These are phyloP conservation scores for Plasmodium berghei DNA, from an alignment of 169 alveolate genomes.

Conservation along the genomic window DNA sequence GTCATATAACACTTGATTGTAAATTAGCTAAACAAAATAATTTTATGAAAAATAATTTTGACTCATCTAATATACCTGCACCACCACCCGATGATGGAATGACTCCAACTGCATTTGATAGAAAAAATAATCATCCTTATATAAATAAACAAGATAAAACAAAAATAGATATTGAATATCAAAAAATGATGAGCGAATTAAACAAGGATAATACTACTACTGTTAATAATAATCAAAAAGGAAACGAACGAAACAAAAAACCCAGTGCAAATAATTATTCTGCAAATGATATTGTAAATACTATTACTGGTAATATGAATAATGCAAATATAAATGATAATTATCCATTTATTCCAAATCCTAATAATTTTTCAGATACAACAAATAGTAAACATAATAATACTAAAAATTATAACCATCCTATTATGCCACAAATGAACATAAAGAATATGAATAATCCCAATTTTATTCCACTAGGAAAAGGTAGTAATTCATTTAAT, in stretches of 20 bases:
- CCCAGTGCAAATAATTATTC: not conserved
- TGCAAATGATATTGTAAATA: not conserved
- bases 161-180: conserved; percentile 55
- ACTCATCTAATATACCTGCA: conserved; percentile 10
- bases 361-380: not conserved
- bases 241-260: not conserved
- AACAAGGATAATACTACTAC: conserved; percentile 23
- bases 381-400: conserved; percentile 6
- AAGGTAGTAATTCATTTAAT: conserved; percentile 18
- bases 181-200: conserved; percentile 67
- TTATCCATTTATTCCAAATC: no score
- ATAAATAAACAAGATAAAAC: conserved; percentile 21
- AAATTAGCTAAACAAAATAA: conserved; percentile 82
- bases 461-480: conserved; percentile 46
- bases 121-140: not conserved
- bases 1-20: conserved; percentile 93
- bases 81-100: conserved; percentile 43
- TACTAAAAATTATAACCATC: conserved; percentile 19
- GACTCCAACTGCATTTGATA: not conserved
- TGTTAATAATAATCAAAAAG: not conserved
- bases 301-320: not conserved
- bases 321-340: conserved; percentile 5
- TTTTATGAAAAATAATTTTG: conserved; percentile 10
- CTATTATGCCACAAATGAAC: conserved; percentile 30
- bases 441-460: conserved; percentile 56